Evolutionary conservation across 495 filamentous ascomycete species (phyloP).

Genomic region (Sordaria brevicollis): DNA sequence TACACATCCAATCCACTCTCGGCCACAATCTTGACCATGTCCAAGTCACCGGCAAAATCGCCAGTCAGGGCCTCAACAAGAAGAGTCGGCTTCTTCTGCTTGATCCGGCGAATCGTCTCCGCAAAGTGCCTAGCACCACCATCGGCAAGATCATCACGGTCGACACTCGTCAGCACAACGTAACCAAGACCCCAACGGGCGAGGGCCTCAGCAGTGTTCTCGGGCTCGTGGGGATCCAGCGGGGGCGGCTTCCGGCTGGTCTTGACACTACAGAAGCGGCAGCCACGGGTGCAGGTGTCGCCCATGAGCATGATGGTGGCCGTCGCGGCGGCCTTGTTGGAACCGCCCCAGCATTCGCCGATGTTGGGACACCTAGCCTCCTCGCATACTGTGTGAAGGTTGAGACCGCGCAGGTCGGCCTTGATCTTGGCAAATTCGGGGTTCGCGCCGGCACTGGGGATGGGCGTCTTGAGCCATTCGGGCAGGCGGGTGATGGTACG

Average conservation of each 20-base stretch:
- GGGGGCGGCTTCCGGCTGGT: conserved; percentile 67
- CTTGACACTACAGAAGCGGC: conserved; percentile 95
- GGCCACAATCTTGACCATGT: conserved; percentile 75
- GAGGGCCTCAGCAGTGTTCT: conserved; percentile 91
- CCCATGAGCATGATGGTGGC: conserved; percentile 99
- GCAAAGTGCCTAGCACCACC: conserved; percentile 87
- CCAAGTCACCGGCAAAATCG: conserved; percentile 73
- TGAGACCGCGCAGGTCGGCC: conserved; percentile 78
- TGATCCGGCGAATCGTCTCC: conserved; percentile 90
- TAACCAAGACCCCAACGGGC: conserved; percentile 90
- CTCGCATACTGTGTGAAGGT: conserved; percentile 92
- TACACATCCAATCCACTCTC: conserved; percentile 88
- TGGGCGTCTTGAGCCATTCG: conserved; percentile 91
- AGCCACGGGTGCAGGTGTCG: conserved; percentile 94
- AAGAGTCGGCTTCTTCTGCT: conserved; percentile 73
- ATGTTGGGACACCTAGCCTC: conserved; percentile 97
- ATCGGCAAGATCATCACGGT: conserved; percentile 84
- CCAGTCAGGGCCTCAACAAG: conserved; percentile 94
- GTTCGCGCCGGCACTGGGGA: conserved; percentile 59
- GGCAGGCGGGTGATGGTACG: conserved; percentile 87
- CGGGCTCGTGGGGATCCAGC: conserved; percentile 90
- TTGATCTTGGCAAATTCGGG: conserved; percentile 88
- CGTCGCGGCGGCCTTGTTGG: conserved; percentile 77
- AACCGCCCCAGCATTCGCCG: conserved; percentile 92
- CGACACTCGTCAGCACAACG: conserved; percentile 86